Evolutionary conservation across 495 filamentous ascomycete species (phyloP), one percentile per base, ranked within the genome.

Genomic region (Tuber microsphaerosporum): DNA sequence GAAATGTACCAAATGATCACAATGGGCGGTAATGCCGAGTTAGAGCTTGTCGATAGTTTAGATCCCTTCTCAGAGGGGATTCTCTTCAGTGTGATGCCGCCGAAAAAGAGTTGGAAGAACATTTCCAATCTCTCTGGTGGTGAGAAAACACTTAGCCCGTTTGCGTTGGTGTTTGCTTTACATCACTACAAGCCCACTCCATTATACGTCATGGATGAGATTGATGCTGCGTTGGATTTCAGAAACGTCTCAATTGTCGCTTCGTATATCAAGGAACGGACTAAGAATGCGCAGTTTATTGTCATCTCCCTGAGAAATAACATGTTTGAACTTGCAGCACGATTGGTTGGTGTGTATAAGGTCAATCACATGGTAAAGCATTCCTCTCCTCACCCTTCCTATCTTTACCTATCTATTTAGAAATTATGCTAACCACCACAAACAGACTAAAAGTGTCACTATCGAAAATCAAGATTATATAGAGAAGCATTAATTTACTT

Each of bases 1-100:
- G 95, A 99, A 84, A 99, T 99, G 95, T 99, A 99, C 85, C 95
- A 98, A 84, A 97, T 99, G 95, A 99, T 99, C 84, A 99, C 95
- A 42, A 99, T 99, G 95, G 95, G 95, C 76, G 95, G 95, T 65
- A 99, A 99, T 81, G 95, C 95, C 12, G 96, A 98, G 86, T 87
- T 99, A 20, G 95, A 99, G 83, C 89, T 99, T 42, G 95, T 99
- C 34, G 95, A 99, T 84, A 93, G 90, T 1, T 86, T 99, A 6
- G 95, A 99, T 84, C 95, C 95, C 6, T 99, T 99, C 86, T 93
- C 92, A 8, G 95, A 99, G 82, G 95, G 95, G 10, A 98, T 99
- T 74, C 84, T 97, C 48, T 99, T 99, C 84, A 92, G 90, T 71
- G 95, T 99, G 73, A 99, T 99, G 95, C 95, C 95, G 51, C 95